These are phyloP conservation scores for Tremellales sp. DNA, from an alignment of 1,284 basidiomycete genomes.

Conservation along the genomic window DNA sequence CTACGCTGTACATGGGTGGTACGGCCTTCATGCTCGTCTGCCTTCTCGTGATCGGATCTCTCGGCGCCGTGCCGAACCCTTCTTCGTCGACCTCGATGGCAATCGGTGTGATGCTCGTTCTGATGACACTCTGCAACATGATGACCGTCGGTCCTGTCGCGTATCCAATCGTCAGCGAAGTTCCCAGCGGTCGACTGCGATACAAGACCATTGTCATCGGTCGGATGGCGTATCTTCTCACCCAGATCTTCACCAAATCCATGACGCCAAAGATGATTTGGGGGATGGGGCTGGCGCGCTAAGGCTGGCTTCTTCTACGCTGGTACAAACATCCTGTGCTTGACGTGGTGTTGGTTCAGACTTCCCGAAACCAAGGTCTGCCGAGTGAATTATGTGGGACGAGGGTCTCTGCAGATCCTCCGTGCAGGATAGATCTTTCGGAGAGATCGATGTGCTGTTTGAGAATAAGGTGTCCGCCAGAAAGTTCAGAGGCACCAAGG, in stretches of 20 bases:
- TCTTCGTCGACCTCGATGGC: slow-evolving; percentile 6
- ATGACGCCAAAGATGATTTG: slow-evolving; percentile 10
- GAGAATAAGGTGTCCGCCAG: slow-evolving; percentile 21
- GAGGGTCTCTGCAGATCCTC: background rate
- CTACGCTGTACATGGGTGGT: slow-evolving; percentile 49
- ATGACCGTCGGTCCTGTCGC: slow-evolving; percentile 34
- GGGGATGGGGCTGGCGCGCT: slow-evolving; percentile 21
- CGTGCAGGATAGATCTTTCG: slow-evolving; percentile 11
- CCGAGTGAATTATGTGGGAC: background rate
- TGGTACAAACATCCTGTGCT: slow-evolving; percentile 19
- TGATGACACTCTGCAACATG: slow-evolving; percentile 17
- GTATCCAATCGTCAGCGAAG: slow-evolving; percentile 49
- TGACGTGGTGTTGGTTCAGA: slow-evolving; percentile 26
- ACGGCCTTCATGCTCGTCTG: slow-evolving; percentile 39
- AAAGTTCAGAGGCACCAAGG: slow-evolving; percentile 25
- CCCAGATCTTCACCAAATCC: slow-evolving; percentile 12
- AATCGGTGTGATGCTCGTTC: slow-evolving; percentile 16
- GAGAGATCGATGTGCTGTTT: slow-evolving; percentile 22
- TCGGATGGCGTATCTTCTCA: slow-evolving; percentile 17
- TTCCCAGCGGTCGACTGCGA: slow-evolving; percentile 46
- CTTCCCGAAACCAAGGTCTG: slow-evolving; percentile 47
- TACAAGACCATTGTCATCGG: slow-evolving; percentile 51
- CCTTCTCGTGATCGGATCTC: slow-evolving; percentile 47
- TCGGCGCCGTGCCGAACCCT: slow-evolving; percentile 33
- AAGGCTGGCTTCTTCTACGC: slow-evolving; percentile 45